Percentiles rank a stretch among this genome's conserved stretches.
phyloP scores from a whole-genome alignment of 1,284 basidiomycete species.

The Amylostereum areolatum region DNA sequence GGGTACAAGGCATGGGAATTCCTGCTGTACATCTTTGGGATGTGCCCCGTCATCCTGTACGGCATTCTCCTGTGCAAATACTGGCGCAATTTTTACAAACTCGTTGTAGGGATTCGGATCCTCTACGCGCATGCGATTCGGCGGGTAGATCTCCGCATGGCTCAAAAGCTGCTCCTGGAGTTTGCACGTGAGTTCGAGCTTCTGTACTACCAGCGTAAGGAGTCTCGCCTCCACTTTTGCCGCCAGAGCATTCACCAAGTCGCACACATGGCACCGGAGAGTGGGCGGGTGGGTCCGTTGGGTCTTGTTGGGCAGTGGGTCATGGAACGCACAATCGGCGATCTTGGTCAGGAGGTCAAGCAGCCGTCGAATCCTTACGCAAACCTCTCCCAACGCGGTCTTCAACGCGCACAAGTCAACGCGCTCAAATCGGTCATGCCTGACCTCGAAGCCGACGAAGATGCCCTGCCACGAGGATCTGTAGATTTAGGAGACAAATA shows the following conservation, averaged over 20 bases:
- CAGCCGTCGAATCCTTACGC: conserved; percentile 24
- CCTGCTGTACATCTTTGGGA: conserved; percentile 26
- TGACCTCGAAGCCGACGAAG: not conserved
- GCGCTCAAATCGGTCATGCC: conserved; percentile 22
- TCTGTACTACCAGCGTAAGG: conserved; percentile 21
- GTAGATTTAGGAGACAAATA: not conserved
- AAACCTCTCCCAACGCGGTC: conserved; percentile 23
- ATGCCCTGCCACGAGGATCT: not conserved
- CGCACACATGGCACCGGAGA: conserved; percentile 23
- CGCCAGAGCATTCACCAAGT: conserved; percentile 25
- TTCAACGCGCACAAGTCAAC: conserved; percentile 20
- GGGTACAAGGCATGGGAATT: conserved; percentile 26
- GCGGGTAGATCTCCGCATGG: conserved; percentile 11
- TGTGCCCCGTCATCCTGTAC: conserved; percentile 29
- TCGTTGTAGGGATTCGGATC: conserved; percentile 24
- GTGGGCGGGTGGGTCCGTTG: conserved; percentile 19
- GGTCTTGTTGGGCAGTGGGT: conserved; percentile 23
- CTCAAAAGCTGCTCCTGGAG: conserved; percentile 13
- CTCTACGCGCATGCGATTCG: conserved; percentile 17
- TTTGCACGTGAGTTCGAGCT: conserved; percentile 20
- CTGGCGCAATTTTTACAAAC: conserved; percentile 27
- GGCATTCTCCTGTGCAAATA: conserved; percentile 24
- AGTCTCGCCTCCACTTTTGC: conserved; percentile 25
- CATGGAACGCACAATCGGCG: conserved; percentile 30
- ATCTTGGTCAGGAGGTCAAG: conserved; percentile 24